Evolutionary conservation across 768 basidiomycete species (phyloP).

Genomic region (Macrolepiota fuliginosa): DNA sequence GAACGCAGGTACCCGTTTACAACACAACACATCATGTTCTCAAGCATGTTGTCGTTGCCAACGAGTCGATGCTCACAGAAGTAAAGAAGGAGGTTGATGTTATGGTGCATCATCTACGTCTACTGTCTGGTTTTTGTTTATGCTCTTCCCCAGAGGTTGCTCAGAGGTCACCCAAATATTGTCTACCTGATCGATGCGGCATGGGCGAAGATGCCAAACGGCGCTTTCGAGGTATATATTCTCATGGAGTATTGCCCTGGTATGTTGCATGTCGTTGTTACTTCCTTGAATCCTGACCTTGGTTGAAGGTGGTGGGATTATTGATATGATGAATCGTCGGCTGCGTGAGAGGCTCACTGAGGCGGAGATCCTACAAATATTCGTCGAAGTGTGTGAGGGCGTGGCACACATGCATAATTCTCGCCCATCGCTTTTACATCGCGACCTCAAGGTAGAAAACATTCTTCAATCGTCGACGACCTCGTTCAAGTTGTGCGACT

Average conservation of each 20-base stretch:
- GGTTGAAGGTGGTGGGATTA: slow-evolving; percentile 86
- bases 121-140: slow-evolving; percentile 22
- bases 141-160: slow-evolving; percentile 60
- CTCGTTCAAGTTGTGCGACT: slow-evolving; percentile 95
- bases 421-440: slow-evolving; percentile 86
- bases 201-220: slow-evolving; percentile 81
- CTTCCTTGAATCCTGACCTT: slow-evolving; percentile 11
- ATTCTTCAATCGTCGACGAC: slow-evolving; percentile 86
- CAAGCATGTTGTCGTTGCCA: slow-evolving; percentile 92
- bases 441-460: slow-evolving; percentile 99
- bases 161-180: slow-evolving; percentile 93
- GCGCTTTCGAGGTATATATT: slow-evolving; percentile 93
- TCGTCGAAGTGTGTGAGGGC: slow-evolving; percentile 96
- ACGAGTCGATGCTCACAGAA: slow-evolving; percentile 85
- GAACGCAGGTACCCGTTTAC: slow-evolving; percentile 81
- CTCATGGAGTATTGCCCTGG: slow-evolving; percentile 98
- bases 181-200: slow-evolving; percentile 96
- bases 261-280: slow-evolving; percentile 28
- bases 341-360: slow-evolving; percentile 93
- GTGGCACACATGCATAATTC: slow-evolving; percentile 96
- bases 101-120: slow-evolving; percentile 63
- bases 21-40: slow-evolving; percentile 95
- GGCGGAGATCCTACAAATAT: slow-evolving; percentile 95
- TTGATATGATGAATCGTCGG: slow-evolving; percentile 99
- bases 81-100: slow-evolving; percentile 98